Evolutionary conservation across 164 flowering plant species (phyloP), one percentile per base, ranked within the genome.

Genomic region (Magnolia officinalis): DNA sequence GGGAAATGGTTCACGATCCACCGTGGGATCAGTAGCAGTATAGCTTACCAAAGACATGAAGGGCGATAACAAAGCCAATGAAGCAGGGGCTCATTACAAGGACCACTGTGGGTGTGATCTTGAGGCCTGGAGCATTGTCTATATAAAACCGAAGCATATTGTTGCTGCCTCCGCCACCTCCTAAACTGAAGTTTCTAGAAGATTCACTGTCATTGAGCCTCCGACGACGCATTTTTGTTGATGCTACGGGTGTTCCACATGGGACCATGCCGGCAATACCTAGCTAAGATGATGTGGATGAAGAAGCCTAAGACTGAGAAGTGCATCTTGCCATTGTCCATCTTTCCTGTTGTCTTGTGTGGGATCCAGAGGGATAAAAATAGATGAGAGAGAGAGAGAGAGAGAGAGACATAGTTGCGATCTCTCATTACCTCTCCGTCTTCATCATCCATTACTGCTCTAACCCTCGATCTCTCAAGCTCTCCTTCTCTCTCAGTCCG

Each of bases 1-100:
- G 45, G 45, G 45, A 37, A 6, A 37, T 37, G 67, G 19, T 49
- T 85, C 86, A 88, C 59, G 85, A 77, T 52, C 82, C 82, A 14
- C 78, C 85, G 13, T 80, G 87, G 61, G 92, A 76, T 78, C 83
- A 82, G 84, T 82, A 80, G 77, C 90, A 95, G 75, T 93, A 93
- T 59, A 93, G 87, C 89, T 93, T 93, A 61, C 96, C 98, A 86
- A 93, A 86, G 78, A 93, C 95, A 80, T 93, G 96, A 75, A 93
- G 96, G 63, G 89, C 94, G 67, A 96, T 90, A 80, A 93, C 96
- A 77, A 92, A 93, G 76, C 89, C 95, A 87, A 93, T 92, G 92
- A 92, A 93, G 88, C 95, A 92, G 79, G 92, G 85, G 79, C 98
- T 93, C 92, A 93, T 89, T 65, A 93, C 90, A 67, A 93, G 95